Base-by-base conservation (phyloP, 441 rosid species). In the Euphorbia corollata region DNA sequence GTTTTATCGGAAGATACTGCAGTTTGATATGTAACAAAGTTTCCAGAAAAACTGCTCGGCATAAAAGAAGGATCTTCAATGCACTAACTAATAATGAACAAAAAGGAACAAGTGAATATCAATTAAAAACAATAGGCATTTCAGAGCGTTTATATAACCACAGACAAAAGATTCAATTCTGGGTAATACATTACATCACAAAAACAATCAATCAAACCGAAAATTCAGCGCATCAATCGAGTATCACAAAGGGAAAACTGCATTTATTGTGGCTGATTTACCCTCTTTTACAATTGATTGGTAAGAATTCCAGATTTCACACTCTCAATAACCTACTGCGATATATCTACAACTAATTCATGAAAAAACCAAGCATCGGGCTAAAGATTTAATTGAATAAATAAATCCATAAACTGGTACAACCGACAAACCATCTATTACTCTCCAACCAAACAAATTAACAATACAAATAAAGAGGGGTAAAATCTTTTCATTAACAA, bases 1-100 rank as follows among this genome's bases (percentile, higher is more conserved):
- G 59, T 67, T 68, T 65, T 68, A 30, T 61, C 61, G 54, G 36
- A 61, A 48, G 55, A 67, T 68, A 66, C 23, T 8, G 63, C 71
- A 75, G 68, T 63, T 51, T 69, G 70, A 64, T 69, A 64, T 20
- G 54, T 59, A 61, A 41, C 22, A 71, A 59, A 58, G 56, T 60
- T 67, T 73, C 68, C 65, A 70, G 45, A 58, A 62, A 56, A 47
- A 57, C 64, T 13, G 57, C 65, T 67, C 61, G 54, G 73, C 75
- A 73, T 69, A 69, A 70, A 72, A 65, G 38, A 65, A 57, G 27
- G 15, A 0, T 64, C 64, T 66, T 64, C 70, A 65, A 64, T 12
- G 59, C 23, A 30, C 47, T 71, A 65, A 63, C 54, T 61, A 27
- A 3, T 59, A 38, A 72, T 34, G 20, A 53, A 63, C 54, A 48